Evolutionary conservation across 805 yeast species (phyloP), one percentile per base, ranked within the genome.

Genomic region (Ogataea naganishii): DNA sequence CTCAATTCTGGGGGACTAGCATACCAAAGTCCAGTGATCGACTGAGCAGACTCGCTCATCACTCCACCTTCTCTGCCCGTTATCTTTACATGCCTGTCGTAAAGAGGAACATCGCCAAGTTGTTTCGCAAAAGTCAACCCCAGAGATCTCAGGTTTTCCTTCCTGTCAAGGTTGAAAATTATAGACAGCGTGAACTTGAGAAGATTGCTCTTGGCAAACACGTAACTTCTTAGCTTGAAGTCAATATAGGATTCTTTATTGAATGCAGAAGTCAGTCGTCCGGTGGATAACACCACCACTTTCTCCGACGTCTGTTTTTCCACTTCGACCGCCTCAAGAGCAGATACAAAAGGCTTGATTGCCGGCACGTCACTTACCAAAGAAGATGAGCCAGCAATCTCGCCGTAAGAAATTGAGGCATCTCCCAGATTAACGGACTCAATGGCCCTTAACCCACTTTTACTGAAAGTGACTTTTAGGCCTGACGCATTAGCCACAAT

Each of bases 151-250:
- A 31, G 23, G 14, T 20, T 31, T 14, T 28, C 31, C 13, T 14
- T 22, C 4, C 6, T 26, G 11, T 21, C 24, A 6, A 35, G 22
- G 12, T 24, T 25, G 19, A 31, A 35, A 20, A 35, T 10, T 5
- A 32, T 25, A 16, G 38, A 21, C 14, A 20, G 13, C 2, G 23
- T 32, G 13, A 21, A 28, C 17, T 35, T 32, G 10, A 23, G 7
- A 20, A 15, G 4, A 11, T 35, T 31, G 12, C 25, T 20, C 7
- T 28, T 12, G 14, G 26, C 8, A 15, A 18, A 24, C 4, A 35
- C 11, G 18, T 35, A 35, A 6, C 33, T 14, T 31, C 38, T 31
- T 4, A 32, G 7, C 15, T 31, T 25, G 23, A 35, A 35, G 10
- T 21, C 20, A 12, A 32, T 31, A 5, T 10, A 16, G 12, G 36